These are phyloP conservation scores for Didymella lethalis DNA, from an alignment of 2,329 filamentous ascomycete species.

Conservation along the genomic window DNA sequence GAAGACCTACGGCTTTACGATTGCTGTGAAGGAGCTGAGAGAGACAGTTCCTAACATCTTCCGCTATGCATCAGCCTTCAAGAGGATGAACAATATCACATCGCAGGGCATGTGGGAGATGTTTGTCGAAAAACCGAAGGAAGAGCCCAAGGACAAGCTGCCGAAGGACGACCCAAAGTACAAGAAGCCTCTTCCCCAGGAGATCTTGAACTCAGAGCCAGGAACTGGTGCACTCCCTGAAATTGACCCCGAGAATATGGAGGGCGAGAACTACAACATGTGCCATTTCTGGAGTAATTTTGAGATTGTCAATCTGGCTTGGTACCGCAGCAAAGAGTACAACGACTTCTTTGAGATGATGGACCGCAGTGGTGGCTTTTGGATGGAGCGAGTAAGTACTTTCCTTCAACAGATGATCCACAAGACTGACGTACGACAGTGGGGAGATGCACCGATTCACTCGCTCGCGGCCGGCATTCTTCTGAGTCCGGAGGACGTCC, in stretches of 20 bases:
- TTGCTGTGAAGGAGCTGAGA: constrained; percentile 95
- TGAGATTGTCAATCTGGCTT: constrained; percentile 92
- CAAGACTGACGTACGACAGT: constrained; percentile 65
- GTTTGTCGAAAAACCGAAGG: constrained; percentile 83
- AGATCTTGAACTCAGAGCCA: constrained; percentile 79
- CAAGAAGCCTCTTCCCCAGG: constrained; percentile 76
- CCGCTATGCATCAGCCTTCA: constrained; percentile 98
- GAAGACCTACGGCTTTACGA: constrained; percentile 99
- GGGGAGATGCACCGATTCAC: constrained; percentile 98
- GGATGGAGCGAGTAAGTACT: constrained; percentile 89
- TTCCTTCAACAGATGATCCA: not conserved
- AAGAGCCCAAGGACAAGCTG: constrained; percentile 62
- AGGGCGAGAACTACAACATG: constrained; percentile 99
- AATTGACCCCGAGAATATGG: constrained; percentile 92
- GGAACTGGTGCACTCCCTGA: constrained; percentile 74
- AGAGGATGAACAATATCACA: constrained; percentile 86
- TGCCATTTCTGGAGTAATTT: constrained; percentile 99
- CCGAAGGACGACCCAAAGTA: constrained; percentile 70
- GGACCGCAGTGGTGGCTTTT: constrained; percentile 97
- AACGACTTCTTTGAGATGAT: constrained; percentile 99
- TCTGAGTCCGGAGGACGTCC: constrained; percentile 81
- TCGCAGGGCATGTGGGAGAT: constrained; percentile 98
- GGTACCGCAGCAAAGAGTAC: constrained; percentile 97
- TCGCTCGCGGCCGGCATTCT: constrained; percentile 93
- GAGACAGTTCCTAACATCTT: constrained; percentile 99